Conservation (phyloP, 75 land plant species). For the Selaginella tamariscina region DNA sequence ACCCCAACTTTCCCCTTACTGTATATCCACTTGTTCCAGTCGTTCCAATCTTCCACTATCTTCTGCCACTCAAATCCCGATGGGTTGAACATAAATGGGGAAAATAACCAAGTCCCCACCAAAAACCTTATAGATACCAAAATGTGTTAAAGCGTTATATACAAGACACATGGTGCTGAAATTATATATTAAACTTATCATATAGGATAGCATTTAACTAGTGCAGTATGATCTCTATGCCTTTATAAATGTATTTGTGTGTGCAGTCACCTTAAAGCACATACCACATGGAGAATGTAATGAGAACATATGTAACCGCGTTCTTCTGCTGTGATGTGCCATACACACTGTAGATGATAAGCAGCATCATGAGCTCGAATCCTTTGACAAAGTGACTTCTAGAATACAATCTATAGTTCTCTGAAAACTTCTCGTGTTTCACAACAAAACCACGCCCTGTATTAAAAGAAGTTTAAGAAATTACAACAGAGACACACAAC, state of each 20-base stretch:
- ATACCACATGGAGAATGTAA: constrained; percentile 33
- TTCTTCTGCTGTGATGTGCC: constrained; percentile 2
- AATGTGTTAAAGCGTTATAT: too few relatives aligned
- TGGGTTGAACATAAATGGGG: constrained; percentile 6
- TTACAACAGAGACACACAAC: too few relatives aligned
- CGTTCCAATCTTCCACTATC: constrained; percentile 9
- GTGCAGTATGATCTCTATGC: too few relatives aligned
- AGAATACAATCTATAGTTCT: constrained; percentile 25
- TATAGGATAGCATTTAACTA: too few relatives aligned
- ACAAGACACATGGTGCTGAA: too few relatives aligned
- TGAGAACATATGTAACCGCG: constrained; percentile 19
- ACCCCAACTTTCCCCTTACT: neutral
- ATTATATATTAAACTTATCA: too few relatives aligned
- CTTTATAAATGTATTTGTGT: too few relatives aligned
- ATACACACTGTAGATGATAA: constrained; percentile 25
- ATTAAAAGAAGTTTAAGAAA: too few relatives aligned
- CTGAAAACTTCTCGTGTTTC: constrained; percentile 31
- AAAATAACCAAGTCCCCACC: constrained; percentile 11
- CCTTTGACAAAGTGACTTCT: constrained; percentile 33
- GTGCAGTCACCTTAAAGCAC: too few relatives aligned
- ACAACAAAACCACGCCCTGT: constrained; percentile 34
- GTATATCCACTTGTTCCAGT: constrained; percentile 10
- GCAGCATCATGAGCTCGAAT: constrained; percentile 23
- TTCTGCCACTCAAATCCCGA: constrained; percentile 13
- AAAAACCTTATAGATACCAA: neutral